These are phyloP conservation scores for Medicago ruthenica DNA, from an alignment of 306 rosid species.

Conservation along the genomic window DNA sequence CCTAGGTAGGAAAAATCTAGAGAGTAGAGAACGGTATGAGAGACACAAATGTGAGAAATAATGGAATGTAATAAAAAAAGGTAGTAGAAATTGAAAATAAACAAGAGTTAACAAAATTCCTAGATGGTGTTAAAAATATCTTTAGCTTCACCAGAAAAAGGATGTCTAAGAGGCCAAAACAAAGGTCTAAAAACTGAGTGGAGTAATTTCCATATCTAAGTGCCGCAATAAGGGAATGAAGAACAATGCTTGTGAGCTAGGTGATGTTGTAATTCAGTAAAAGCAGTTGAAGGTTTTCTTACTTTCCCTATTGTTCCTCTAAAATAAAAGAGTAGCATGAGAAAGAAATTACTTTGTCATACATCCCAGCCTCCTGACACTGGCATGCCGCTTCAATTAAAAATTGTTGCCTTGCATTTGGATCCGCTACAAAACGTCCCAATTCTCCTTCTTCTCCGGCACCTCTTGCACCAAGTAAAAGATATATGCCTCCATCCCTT, in stretches of 20 bases:
- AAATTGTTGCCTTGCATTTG: conserved; percentile 80
- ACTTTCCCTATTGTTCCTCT: conserved; percentile 14
- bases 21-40: conserved; percentile 7
- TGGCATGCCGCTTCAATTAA: conserved; percentile 89
- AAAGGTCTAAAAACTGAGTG: conserved; percentile 19
- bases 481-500: conserved; percentile 86
- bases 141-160: conserved; percentile 33
- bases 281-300: not conserved
- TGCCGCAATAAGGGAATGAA: conserved; percentile 26
- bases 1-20: conserved; percentile 16
- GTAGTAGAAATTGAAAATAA: conserved; percentile 6
- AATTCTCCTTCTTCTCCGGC: conserved; percentile 97
- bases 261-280: conserved; percentile 21
- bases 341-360: conserved; percentile 71
- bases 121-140: conserved; percentile 6
- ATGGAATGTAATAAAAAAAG: not conserved
- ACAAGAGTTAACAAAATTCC: conserved; percentile 11
- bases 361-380: conserved; percentile 94
- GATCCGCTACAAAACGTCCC: conserved; percentile 77
- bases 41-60: conserved; percentile 23
- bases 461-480: conserved; percentile 92
- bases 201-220: conserved; percentile 30
- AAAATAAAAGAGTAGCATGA: conserved; percentile 23
- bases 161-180: conserved; percentile 11
- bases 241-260: conserved; percentile 26